These are phyloP conservation scores for Rhodotorula sp. DNA, from an alignment of 1,284 basidiomycete genomes.

Conservation along the genomic window DNA sequence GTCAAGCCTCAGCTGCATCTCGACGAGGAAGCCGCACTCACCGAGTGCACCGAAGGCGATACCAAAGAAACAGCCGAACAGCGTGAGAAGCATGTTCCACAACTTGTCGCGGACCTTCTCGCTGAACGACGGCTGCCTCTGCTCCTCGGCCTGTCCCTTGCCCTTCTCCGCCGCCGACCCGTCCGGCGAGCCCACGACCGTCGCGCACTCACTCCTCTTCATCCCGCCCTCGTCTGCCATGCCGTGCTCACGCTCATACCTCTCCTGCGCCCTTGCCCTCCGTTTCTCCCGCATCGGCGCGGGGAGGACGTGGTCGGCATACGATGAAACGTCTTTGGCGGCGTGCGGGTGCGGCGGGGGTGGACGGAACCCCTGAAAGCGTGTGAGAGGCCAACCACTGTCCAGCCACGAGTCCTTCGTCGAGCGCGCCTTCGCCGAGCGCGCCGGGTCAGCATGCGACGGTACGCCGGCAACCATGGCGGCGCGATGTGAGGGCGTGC, in stretches of 20 bases:
- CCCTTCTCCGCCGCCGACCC: neutral
- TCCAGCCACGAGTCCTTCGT: conserved; percentile 19
- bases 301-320: conserved; percentile 3
- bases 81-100: conserved; percentile 16
- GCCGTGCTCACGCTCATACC: neutral
- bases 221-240: neutral
- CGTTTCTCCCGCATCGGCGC: conserved; percentile 6
- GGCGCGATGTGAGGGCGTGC: neutral
- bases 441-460: neutral
- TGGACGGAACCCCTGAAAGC: conserved; percentile 25
- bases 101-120: conserved; percentile 6
- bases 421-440: neutral
- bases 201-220: neutral
- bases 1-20: no score
- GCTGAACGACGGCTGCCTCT: neutral
- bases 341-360: neutral
- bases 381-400: conserved; percentile 21
- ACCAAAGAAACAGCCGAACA: conserved; percentile 16
- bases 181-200: no score
- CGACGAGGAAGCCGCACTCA: neutral
- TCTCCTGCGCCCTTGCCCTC: neutral
- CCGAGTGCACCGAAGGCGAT: conserved; percentile 15
- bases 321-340: neutral
- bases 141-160: neutral
- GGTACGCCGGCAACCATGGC: neutral